Base-by-base conservation (phyloP, 2,329 filamentous ascomycete species). In the Geoglossum cookeanum region DNA sequence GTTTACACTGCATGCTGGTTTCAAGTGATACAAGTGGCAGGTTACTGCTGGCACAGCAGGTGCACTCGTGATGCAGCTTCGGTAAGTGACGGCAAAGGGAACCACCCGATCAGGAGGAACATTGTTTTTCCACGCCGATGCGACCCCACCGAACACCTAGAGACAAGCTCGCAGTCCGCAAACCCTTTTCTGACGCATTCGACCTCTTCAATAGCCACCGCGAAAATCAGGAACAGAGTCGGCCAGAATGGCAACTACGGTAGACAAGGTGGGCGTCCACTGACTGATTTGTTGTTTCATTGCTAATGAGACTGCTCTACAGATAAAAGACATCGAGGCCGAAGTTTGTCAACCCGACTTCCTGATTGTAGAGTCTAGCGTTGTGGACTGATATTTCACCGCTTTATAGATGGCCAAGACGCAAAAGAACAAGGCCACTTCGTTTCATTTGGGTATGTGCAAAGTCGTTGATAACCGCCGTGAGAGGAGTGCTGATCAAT, bases 261-360 rank as follows among this genome's bases (percentile, higher is more conserved):
- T 96, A 70, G 91, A 97, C 67, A 97, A 97, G 85, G 88, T 87
- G 69, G 64, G 78, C 66, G 42, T 49, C 13, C 32, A 32, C 22
- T 42, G 30, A 42, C n/a, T 22, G 17, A 13, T 9, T 13, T 29
- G n/a, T 17, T 32, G 52, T 22, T 17, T 17, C 3, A 45, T 27
- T n/a, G 17, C 47, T 58, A 44, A 49, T 58, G 42, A 5, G 17
- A 47, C 27, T 8, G 15, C 29, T 15, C 29, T 65, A 69, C 67
- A 92, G 87, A 96, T 97, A 78, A 95, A 94, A 73, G 87, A 91
- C 67, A 87, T 96, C 72, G 91, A 96, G 85, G 74, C 84, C 75
- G 91, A 96, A 80, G 86, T 91, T 79, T 71, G 79, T 74, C 44
- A 44, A 35, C 29, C 30, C 58, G 52, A 60, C 9, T 9, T 35